Evolutionary conservation across 441 rosid species (phyloP).

Genomic region (Rhodomyrtus psidioides): DNA sequence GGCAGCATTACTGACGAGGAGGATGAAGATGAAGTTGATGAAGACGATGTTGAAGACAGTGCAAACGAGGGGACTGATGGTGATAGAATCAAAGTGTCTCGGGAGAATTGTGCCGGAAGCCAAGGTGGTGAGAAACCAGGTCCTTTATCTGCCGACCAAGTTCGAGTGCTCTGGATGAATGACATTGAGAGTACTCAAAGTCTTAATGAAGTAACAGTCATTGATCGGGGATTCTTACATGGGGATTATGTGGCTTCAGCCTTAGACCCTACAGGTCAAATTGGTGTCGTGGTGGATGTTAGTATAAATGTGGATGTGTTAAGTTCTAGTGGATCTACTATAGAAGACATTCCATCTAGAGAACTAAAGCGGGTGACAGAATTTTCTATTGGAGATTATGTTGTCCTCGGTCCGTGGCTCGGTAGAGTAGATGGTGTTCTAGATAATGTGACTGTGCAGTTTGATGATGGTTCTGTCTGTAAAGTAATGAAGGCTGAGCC

Average conservation of each 20-base stretch:
- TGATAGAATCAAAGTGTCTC: background rate
- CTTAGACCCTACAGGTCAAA: conserved; percentile 79
- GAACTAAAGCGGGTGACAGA: conserved; percentile 80
- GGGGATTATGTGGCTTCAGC: conserved; percentile 91
- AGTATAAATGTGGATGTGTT: conserved; percentile 63
- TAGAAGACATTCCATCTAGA: conserved; percentile 58
- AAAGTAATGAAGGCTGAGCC: conserved; percentile 83
- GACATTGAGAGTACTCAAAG: conserved; percentile 66
- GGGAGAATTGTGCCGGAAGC: conserved; percentile 18
- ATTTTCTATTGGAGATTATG: conserved; percentile 80
- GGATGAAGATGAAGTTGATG: conserved; percentile 24
- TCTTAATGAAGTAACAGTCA: conserved; percentile 47
- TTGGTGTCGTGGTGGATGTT: conserved; percentile 83
- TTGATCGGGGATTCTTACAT: conserved; percentile 88
- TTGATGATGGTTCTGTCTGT: conserved; percentile 95
- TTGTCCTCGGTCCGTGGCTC: conserved; percentile 88
- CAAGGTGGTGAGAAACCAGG: conserved; percentile 35
- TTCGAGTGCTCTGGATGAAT: conserved; percentile 87
- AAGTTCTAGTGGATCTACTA: conserved; percentile 56
- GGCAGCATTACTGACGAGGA: conserved; percentile 57
- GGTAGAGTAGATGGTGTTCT: conserved; percentile 91
- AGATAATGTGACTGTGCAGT: conserved; percentile 86
- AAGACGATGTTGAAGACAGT: conserved; percentile 14
- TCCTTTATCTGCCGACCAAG: conserved; percentile 61
- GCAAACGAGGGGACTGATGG: conserved; percentile 6